phyloP scores from a whole-genome alignment of 306 rosid species.

The Clitoria ternatea region DNA sequence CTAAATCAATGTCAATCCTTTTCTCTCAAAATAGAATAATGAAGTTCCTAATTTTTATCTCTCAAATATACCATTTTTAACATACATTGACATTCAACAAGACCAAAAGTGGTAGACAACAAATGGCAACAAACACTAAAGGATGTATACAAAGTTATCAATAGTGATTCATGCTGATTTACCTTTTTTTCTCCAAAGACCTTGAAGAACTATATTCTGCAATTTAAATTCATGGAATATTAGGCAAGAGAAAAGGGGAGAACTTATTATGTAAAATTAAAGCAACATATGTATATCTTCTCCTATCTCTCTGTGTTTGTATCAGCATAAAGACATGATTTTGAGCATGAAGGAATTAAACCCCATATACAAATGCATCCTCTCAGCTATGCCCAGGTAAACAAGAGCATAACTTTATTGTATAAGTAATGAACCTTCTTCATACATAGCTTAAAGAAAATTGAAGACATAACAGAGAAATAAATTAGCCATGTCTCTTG shows the following conservation, averaged over 20 bases:
- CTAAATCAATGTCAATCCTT: not conserved
- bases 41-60: not conserved
- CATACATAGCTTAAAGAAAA: constrained; percentile 2
- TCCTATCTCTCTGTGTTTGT: not conserved
- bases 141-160: not conserved
- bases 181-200: constrained; percentile 65
- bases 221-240: constrained; percentile 38
- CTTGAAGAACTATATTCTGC: constrained; percentile 69
- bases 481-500: not conserved
- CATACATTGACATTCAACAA: not conserved
- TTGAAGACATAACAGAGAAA: not conserved
- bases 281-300: constrained; percentile 4
- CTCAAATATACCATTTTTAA: constrained; percentile 1
- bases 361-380: not conserved
- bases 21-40: constrained; percentile 1
- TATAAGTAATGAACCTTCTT: constrained; percentile 5
- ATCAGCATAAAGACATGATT: not conserved
- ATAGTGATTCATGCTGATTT: constrained; percentile 19
- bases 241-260: constrained; percentile 13
- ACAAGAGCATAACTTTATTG: constrained; percentile 12
- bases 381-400: constrained; percentile 2
- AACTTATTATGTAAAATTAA: constrained; percentile 18
- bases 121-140: constrained; percentile 2
- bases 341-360: not conserved
- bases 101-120: constrained; percentile 5